Base-by-base conservation (phyloP, 345 rosid species). In the Cardiospermum halicacabum region DNA sequence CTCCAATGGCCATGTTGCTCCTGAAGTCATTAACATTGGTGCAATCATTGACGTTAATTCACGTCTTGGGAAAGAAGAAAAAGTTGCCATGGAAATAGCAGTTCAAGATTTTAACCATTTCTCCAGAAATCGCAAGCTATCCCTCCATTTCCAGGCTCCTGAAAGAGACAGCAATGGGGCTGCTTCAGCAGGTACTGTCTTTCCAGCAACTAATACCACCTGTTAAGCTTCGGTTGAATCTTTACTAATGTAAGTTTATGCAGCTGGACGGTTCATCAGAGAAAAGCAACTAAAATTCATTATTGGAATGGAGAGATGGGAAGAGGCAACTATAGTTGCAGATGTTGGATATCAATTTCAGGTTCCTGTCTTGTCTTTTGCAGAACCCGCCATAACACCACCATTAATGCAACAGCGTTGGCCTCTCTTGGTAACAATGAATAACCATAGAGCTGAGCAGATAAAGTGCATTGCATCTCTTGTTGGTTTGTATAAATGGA, bases 301-400 rank as follows among this genome's bases (percentile, higher is more conserved):
- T 6, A 30, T 81, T 15, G 86, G 91, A 48, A 48, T 76, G 80
- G 78, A 78, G 50, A 71, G 63, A 31, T 81, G 88, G 86, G 76
- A 72, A 53, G 86, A 74, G 62, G 73, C 86, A 45, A 62, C 71
- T 53, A 16, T 79, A 50, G 85, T 80, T 47, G 80, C 79, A 5
- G 77, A 74, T 11, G 34, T 77, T 7, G 82, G 77, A 53, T 61
- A 58, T 56, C 50, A 18, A 53, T 66, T 69, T 64, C 77, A 65
- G 48, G 60, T 81, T 54, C 86, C 85, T 0, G 69, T 83, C 39
- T 58, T 85, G 15, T 74, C 91, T 0, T 67, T 81, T 11, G 68
- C 82, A 40, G 64, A 74, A 57, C 72, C 80, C 11, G 60, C 62
- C 32, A 36, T 53, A 15, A 45, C 67, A 27, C 77, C 79, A 0